Evolutionary conservation across 2,329 filamentous ascomycete species (phyloP).

Genomic region (Calcarisporium arbuscula): DNA sequence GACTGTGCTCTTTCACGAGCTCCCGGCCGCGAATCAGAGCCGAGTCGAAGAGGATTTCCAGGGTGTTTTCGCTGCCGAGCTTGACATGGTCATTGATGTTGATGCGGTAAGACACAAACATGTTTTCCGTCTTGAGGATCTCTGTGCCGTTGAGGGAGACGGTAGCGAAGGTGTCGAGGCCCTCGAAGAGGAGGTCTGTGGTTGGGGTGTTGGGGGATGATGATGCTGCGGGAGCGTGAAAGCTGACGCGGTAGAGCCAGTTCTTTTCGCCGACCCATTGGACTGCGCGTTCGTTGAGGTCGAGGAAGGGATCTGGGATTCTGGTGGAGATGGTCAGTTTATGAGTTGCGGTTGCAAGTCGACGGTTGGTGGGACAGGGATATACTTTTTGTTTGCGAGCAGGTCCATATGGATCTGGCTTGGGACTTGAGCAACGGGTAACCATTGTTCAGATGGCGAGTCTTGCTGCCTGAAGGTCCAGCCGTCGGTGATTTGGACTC

Average conservation of each 20-base stretch:
- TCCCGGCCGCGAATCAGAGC: slow-evolving; percentile 46
- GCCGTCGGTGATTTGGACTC: slow-evolving; percentile 12
- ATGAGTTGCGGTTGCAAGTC: background rate
- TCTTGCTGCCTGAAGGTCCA: slow-evolving; percentile 20
- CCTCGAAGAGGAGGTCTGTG: slow-evolving; percentile 51
- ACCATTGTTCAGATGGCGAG: slow-evolving; percentile 22
- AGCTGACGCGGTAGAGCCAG: slow-evolving; percentile 49
- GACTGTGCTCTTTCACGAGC: slow-evolving; percentile 42
- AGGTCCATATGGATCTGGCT: slow-evolving; percentile 32
- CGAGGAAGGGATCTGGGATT: slow-evolving; percentile 51
- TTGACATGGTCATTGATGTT: slow-evolving; percentile 39
- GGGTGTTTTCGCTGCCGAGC: slow-evolving; percentile 28
- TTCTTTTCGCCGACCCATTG: slow-evolving; percentile 57
- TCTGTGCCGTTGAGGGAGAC: slow-evolving; percentile 47
- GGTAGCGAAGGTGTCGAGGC: slow-evolving; percentile 57
- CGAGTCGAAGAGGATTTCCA: slow-evolving; percentile 53
- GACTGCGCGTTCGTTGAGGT: slow-evolving; percentile 53
- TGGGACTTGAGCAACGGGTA: slow-evolving; percentile 26
- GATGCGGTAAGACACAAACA: slow-evolving; percentile 55
- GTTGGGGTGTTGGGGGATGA: slow-evolving; percentile 9
- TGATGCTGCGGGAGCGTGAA: slow-evolving; percentile 11
- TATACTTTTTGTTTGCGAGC: slow-evolving; percentile 26
- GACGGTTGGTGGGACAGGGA: background rate
- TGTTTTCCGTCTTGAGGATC: slow-evolving; percentile 54
- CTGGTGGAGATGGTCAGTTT: slow-evolving; percentile 13